Base-by-base conservation (phyloP, 768 basidiomycete species). In the Pleurotus sapidus region DNA sequence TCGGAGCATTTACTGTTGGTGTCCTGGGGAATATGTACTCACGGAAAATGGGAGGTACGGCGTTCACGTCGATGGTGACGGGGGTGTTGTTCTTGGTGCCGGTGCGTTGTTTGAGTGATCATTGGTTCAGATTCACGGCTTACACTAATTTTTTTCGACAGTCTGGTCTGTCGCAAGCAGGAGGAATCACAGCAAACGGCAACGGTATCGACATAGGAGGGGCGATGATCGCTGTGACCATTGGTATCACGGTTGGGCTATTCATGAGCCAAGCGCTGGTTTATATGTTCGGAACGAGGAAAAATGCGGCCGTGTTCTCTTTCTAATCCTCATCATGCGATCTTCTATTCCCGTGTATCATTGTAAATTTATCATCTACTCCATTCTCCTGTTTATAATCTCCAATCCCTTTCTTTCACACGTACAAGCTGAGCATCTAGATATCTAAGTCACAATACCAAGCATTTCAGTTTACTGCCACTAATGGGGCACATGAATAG, bases 11-110 rank as follows among this genome's bases (percentile, higher is more conserved):
- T 61, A 88, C 86, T 1, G 86, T 91, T 17, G 90, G 91, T 18
- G 60, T 92, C 25, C 72, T 92, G 17, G 91, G 91, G 3, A 93
- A 93, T 64, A 70, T 88, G 1, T 93, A 93, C 69, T 93, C 91
- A 40, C 79, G 91, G 46, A 84, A 83, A 67, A 87, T 90, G 81
- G 82, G 88, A 6, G 92, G 91, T 6, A 93, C 91, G 3, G 92
- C 92, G 17, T 94, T 94, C 71, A 92, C 91, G 8, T 86, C 86
- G 2, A 95, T 95, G 93, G 90, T 93, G 40, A 89, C 92, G 23
- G 92, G 91, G 39, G 91, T 95, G 4, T 69, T 93, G 60, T 92
- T 95, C 71, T 74, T 94, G 59, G 91, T 95, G 23, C 93, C 93
- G 11, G 91, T 93, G 67, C 68, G 88, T 79, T 17, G 49, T 62